Conservation (phyloP, 257 asterid species). For the Nicotiana undulata region DNA sequence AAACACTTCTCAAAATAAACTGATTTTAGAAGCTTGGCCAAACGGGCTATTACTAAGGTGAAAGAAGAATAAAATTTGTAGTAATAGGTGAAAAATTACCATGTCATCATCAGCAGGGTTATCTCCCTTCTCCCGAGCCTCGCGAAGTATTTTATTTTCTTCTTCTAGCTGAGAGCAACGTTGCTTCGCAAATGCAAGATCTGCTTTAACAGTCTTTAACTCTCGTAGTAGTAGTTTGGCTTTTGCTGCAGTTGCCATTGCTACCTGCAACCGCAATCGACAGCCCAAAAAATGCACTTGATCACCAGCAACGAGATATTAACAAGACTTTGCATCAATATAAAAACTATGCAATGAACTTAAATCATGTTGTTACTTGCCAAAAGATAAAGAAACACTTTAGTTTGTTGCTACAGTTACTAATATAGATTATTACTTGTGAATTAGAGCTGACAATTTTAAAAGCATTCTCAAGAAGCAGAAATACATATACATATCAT, state of each 20-base stretch:
- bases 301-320: slow-evolving; percentile 8
- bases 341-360: background rate
- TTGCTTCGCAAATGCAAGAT: slow-evolving; percentile 72
- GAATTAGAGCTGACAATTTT: too few species aligned
- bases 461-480: background rate
- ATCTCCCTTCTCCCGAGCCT: slow-evolving; percentile 66
- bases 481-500: slow-evolving; percentile 11
- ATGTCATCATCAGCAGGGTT: slow-evolving; percentile 87
- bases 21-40: too few species aligned
- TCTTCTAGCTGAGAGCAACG: slow-evolving; percentile 92
- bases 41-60: background rate
- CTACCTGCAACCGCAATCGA: slow-evolving; percentile 64
- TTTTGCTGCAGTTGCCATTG: slow-evolving; percentile 97
- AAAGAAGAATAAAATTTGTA: background rate
- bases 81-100: slow-evolving; percentile 30
- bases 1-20: too few species aligned
- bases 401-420: too few species aligned
- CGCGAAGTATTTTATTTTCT: slow-evolving; percentile 79
- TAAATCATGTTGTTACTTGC: background rate
- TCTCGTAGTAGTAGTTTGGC: slow-evolving; percentile 85
- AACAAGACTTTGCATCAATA: background rate
- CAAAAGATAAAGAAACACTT: too few species aligned
- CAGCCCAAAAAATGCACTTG: slow-evolving; percentile 20
- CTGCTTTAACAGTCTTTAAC: slow-evolving; percentile 86
- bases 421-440: too few species aligned